Evolutionary conservation across 805 yeast genomes (phyloP).

Genomic region (Starmerella potacharoeniae): DNA sequence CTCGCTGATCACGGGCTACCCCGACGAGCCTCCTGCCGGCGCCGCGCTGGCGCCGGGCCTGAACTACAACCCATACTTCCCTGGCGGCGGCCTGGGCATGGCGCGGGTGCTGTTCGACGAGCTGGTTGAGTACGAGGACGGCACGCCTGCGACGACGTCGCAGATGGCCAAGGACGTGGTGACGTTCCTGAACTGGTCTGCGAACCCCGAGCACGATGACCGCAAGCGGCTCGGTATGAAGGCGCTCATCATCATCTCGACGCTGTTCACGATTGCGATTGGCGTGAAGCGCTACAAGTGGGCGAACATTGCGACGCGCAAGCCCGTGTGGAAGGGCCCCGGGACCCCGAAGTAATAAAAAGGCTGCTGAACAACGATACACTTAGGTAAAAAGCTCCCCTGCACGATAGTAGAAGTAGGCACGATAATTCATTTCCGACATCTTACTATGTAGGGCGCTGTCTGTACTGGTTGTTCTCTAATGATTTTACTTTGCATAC

Average conservation of each 20-base stretch:
- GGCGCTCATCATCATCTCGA: constrained; percentile 68
- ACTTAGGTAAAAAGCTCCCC: not conserved
- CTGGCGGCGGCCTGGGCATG: constrained; percentile 99
- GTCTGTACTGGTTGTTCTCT: too few relatives aligned
- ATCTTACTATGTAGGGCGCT: not conserved
- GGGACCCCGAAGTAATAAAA: constrained; percentile 16
- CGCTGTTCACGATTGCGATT: constrained; percentile 69
- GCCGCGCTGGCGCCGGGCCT: constrained; percentile 83
- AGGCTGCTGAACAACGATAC: not conserved
- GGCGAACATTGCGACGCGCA: constrained; percentile 91
- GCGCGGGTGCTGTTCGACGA: constrained; percentile 96
- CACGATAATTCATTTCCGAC: not conserved
- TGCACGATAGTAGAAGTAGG: not conserved
- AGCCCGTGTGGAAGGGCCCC: constrained; percentile 48
- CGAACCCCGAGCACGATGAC: constrained; percentile 97
- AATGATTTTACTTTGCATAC: too few relatives aligned
- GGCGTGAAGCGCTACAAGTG: constrained; percentile 98
- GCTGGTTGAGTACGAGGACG: constrained; percentile 96
- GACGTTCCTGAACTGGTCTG: constrained; percentile 93
- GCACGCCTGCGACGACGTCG: constrained; percentile 95
- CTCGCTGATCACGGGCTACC: constrained; percentile 92
- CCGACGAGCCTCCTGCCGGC: constrained; percentile 98
- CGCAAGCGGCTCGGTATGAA: constrained; percentile 94
- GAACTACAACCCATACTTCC: constrained; percentile 99
- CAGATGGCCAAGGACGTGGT: constrained; percentile 99